phyloP scores from a whole-genome alignment of 805 yeast genomes.

The Monosporozyma aerobia region DNA sequence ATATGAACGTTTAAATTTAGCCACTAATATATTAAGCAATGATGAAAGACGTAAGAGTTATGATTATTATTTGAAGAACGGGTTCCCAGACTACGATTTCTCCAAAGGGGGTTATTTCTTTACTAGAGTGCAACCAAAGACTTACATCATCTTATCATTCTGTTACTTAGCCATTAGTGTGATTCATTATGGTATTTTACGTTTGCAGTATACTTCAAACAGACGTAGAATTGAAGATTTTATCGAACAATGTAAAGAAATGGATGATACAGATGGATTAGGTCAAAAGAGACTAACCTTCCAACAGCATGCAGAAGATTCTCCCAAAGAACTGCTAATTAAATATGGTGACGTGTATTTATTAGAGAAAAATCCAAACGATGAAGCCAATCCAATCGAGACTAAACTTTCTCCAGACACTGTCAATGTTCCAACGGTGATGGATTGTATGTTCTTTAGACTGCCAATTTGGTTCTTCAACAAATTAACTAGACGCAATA shows the following conservation, averaged over 20 bases:
- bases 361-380: constrained; percentile 28
- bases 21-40: constrained; percentile 62
- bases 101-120: constrained; percentile 45
- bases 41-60: constrained; percentile 58
- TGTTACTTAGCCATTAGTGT: constrained; percentile 42
- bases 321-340: constrained; percentile 46
- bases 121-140: constrained; percentile 63
- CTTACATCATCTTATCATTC: constrained; percentile 41
- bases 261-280: constrained; percentile 51
- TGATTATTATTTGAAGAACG: constrained; percentile 72
- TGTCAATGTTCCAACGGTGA: constrained; percentile 39
- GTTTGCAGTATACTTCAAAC: constrained; percentile 47
- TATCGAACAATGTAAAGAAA: constrained; percentile 41
- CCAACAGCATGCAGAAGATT: constrained; percentile 35
- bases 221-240: constrained; percentile 45
- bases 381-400: constrained; percentile 29
- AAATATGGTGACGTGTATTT: constrained; percentile 51
- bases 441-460: constrained; percentile 39
- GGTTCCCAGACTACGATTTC: constrained; percentile 79
- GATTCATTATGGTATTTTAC: constrained; percentile 51
- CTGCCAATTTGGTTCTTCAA: constrained; percentile 40
- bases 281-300: constrained; percentile 37
- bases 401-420: constrained; percentile 39
- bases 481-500: constrained; percentile 10
- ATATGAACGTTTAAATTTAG: constrained; percentile 68